Evolutionary conservation across 140 eudicot genomes (phyloP), one percentile per base, ranked within the genome.

Genomic region (Stevia rebaudiana): DNA sequence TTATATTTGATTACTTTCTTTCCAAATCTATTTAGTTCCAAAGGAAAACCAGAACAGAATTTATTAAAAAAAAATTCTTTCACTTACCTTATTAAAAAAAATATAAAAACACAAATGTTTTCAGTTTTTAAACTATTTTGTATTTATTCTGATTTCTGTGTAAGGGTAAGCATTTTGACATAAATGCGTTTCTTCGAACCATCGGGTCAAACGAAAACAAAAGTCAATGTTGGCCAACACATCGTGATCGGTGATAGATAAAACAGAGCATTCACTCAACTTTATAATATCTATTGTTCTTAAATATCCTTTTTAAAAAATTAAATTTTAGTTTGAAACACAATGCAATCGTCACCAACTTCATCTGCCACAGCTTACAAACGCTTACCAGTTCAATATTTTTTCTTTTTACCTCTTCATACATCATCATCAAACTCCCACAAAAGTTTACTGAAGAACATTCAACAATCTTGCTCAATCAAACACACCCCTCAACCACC

Each of bases 171-270:
- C n/a, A n/a, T n/a, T n/a, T n/a, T n/a, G 0, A 4, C 46, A 59
- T 46, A 21, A 54, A 63, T 6, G 69, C 54, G 36, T 22, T 6
- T 15, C 9, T 35, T 49, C 16, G 9, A 5, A 33, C 10, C 22
- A 47, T 18, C 12, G 37, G 67, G 70, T 62, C 64, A 10, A 49
- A 4, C 18, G 8, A 64, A 35, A 19, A 60, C 62, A 47, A 53
- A 72, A 63, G 77, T 72, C 71, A 63, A 72, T 28, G 65, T 41
- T 72, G 71, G 77, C 65, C 28, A 72, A 33, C 55, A 46, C 69
- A 61, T 61, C 55, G 24, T 33, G 49, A 47, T 70, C 30, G n/a
- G 11, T 4, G n/a, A 28, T 3, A 41, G 47, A 5, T 23, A 12
- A 67, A 67, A 25, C 52, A 67, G 9, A 61, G 16, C 69, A 15